Percentiles rank a stretch among this genome's conserved stretches.
Conservation (phyloP, 257 asterid genomes). For the Solanum medicagineum region DNA sequence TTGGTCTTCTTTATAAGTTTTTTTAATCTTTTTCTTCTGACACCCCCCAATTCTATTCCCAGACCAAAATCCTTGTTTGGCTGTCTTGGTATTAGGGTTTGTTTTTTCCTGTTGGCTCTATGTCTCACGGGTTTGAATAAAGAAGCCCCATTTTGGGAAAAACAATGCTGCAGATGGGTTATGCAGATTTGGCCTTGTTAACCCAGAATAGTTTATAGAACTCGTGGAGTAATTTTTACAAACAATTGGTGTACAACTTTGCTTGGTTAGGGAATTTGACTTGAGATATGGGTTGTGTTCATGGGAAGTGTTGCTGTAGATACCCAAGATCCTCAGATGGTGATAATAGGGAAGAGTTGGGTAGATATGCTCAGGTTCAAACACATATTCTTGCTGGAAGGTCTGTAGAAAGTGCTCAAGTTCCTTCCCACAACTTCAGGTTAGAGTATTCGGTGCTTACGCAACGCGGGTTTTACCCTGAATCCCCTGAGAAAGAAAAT, state of each 20-base stretch:
- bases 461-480: conserved; percentile 83
- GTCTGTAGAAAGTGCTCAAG: conserved; percentile 50
- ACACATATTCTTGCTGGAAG: conserved; percentile 21
- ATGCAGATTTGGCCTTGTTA: conserved; percentile 10
- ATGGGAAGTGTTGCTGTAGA: conserved; percentile 73
- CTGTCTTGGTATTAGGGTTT: neutral
- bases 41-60: neutral
- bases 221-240: conserved; percentile 26
- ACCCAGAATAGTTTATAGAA: conserved; percentile 13
- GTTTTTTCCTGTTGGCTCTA: neutral
- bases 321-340: conserved; percentile 40
- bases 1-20: neutral
- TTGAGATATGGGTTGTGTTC: conserved; percentile 72
- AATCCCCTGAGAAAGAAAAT: conserved; percentile 74
- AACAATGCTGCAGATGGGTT: neutral
- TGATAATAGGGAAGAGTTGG: conserved; percentile 39
- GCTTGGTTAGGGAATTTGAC: conserved; percentile 9
- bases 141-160: neutral
- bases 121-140: neutral
- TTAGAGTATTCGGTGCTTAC: conserved; percentile 58
- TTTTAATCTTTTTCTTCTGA: neutral
- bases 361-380: conserved; percentile 23
- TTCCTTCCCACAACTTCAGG: conserved; percentile 66
- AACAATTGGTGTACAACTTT: conserved; percentile 20
- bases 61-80: neutral